Base-by-base conservation (phyloP, 2,329 filamentous ascomycete species). In the Fusarium sp. region DNA sequence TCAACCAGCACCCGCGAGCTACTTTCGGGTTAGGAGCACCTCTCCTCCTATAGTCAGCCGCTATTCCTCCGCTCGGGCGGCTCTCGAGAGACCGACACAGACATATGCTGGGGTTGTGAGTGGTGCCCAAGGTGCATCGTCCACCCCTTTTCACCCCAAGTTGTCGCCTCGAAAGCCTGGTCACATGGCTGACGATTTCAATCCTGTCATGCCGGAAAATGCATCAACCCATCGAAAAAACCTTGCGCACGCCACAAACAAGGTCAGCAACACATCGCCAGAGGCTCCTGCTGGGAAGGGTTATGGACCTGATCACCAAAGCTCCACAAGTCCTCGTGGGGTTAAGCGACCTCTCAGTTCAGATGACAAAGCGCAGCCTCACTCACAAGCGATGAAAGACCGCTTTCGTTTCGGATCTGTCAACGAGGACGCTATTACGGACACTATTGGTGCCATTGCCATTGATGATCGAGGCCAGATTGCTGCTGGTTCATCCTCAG, bases 371-470 rank as follows among this genome's bases (percentile, higher is more conserved):
- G 63, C 31, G 37, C 43, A 54, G 15, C 21, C 50, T 35, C 49
- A 69, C 45, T 51, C 47, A 58, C 54, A 45, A 53, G 37, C 21
- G n/a, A 57, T 37, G 51, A 71, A 72, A 56, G 65, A 70, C 46
- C 66, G 51, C 27, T 67, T 72, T 58, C 65, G 54, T 35, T 58
- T 66, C 23, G 53, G 58, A 23, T 58, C 67, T 48, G 69, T 74
- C 20, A 71, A 76, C 21, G 89, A 93, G 64, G 86, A 91, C 73
- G 85, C 79, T 25, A 86, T 99, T 71, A 96, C 91, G 4, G 96
- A 99, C 81, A 99, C 96, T 14, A 94, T 99, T 60, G 96, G 96
- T 42, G 96, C 94, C 27, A 97, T 99, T 75, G 96, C 94, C 13
- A 90, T 99, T 66, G 96, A 99, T 74, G 86, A 87, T 48, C 87